These are phyloP conservation scores for Termitomyces sp. DNA, from an alignment of 768 basidiomycete species.

Conservation along the genomic window DNA sequence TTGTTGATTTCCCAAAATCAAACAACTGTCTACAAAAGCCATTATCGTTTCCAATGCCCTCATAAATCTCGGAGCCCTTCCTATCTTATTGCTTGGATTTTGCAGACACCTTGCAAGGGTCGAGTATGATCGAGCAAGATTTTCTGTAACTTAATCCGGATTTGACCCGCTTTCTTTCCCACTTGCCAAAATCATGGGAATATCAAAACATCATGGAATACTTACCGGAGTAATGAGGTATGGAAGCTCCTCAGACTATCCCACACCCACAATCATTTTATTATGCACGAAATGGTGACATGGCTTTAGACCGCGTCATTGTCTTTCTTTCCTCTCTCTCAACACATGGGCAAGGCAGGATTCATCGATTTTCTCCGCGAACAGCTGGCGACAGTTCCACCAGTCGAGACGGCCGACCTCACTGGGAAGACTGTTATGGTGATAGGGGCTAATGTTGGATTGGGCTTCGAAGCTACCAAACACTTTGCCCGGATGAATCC, in stretches of 20 bases:
- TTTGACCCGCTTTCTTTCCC: not conserved
- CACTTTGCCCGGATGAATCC: slow-evolving; percentile 42
- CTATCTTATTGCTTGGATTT: not conserved
- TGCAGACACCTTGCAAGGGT: not conserved
- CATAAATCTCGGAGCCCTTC: not conserved
- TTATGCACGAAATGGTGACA: not conserved
- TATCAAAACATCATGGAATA: not conserved
- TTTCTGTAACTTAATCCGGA: not conserved
- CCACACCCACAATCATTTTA: not conserved
- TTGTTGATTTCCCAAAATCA: no score
- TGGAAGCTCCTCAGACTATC: not conserved
- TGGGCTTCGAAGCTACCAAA: slow-evolving; percentile 43
- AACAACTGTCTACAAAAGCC: no score
- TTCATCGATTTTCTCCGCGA: slow-evolving; percentile 13
- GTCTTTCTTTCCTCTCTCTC: not conserved
- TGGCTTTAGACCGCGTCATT: not conserved
- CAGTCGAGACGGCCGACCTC: slow-evolving; percentile 30
- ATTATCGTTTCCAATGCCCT: no score
- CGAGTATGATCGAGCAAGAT: not conserved
- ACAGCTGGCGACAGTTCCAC: slow-evolving; percentile 20
- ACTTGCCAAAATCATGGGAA: not conserved
- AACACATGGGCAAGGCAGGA: slow-evolving; percentile 16
- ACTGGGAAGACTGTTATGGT: slow-evolving; percentile 45
- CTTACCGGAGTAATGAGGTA: no score
- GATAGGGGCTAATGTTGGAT: slow-evolving; percentile 44